phyloP scores from a whole-genome alignment of 2,329 filamentous ascomycete species.

The Epichloe coenophiala region DNA sequence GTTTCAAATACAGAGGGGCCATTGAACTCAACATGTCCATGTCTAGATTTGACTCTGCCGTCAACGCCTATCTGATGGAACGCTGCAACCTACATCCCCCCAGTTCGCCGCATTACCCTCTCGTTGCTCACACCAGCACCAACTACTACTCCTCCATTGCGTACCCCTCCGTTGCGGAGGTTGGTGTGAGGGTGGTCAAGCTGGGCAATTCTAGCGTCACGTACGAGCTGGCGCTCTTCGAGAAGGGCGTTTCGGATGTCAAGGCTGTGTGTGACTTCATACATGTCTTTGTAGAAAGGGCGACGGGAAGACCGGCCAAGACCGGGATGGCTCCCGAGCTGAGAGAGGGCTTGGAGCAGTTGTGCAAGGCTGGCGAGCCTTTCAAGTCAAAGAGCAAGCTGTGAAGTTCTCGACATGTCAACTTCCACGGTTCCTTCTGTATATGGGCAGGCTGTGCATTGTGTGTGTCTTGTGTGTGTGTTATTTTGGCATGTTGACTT shows the following conservation, averaged over 20 bases:
- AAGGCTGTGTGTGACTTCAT: slow-evolving; percentile 77
- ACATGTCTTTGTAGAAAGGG: slow-evolving; percentile 77
- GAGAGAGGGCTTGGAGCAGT: slow-evolving; percentile 36
- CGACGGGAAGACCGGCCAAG: slow-evolving; percentile 51
- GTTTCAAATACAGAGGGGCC: too few relatives aligned
- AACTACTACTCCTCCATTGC: slow-evolving; percentile 73
- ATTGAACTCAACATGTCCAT: not conserved
- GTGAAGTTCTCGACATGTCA: not conserved
- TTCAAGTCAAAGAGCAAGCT: not conserved
- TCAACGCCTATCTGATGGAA: slow-evolving; percentile 78
- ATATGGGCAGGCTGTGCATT: too few relatives aligned
- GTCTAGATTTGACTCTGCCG: slow-evolving; percentile 66
- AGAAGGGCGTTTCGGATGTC: slow-evolving; percentile 56
- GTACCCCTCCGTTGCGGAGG: slow-evolving; percentile 70
- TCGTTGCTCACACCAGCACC: slow-evolving; percentile 75
- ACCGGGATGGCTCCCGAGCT: slow-evolving; percentile 50
- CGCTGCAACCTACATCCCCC: slow-evolving; percentile 61
- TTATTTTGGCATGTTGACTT: too few relatives aligned
- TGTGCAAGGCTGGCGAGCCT: not conserved
- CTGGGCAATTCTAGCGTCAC: slow-evolving; percentile 77
- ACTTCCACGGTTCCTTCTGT: too few relatives aligned
- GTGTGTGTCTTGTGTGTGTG: too few relatives aligned
- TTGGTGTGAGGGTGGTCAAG: slow-evolving; percentile 70
- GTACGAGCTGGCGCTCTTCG: slow-evolving; percentile 82
- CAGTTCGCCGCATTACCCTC: slow-evolving; percentile 57